Evolutionary conservation across 2,329 filamentous ascomycete species (phyloP), one percentile per base, ranked within the genome.

Genomic region (Ascochyta pisi): DNA sequence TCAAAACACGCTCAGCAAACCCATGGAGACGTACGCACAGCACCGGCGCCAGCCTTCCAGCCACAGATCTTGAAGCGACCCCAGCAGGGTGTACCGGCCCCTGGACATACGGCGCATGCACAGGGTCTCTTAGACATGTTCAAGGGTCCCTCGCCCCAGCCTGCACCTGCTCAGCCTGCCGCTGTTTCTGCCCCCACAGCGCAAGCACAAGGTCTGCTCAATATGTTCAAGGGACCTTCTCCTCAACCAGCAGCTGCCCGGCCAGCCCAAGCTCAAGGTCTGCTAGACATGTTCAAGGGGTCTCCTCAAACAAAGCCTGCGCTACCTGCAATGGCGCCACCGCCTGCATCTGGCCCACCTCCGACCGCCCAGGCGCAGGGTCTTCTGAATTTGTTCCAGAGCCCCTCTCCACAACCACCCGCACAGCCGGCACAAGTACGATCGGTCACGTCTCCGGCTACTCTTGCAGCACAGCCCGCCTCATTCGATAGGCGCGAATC

Each of bases 31-130:
- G 22, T 56, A 13, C 23, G 47, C 3, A 19, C 53, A 16, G 47
- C 42, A 48, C 51, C 64, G 19, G 60, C 61, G 16, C 57, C 61
- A 5, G 51, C 61, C 1, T 76, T 75, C 61, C 69, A 75, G 27
- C 73, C 73, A 9, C 69, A 75, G 43, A 73, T 76, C 38, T 50
- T 77, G 19, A 72, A 71, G 51, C 68, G 73, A 12, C 71, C 71
- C 6, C 72, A 73, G 39, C 67, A 66, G 27, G 34, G 58, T 60
- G n/a, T 67, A 66, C 6, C 68, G 65, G 51, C 53, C 10, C 37
- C 60, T 19, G 45, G 26, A 9, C 49, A 56, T 26, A 53, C 41
- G n/a, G 55, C 62, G 4, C 66, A 69, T 33, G 48, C 64, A 15
- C 65, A 66, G 22, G 62, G 57, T 22, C 45, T 70, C 39, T 45